Evolutionary conservation across 495 filamentous ascomycete species (phyloP).

Genomic region (Barbatosphaeria neglecta): DNA sequence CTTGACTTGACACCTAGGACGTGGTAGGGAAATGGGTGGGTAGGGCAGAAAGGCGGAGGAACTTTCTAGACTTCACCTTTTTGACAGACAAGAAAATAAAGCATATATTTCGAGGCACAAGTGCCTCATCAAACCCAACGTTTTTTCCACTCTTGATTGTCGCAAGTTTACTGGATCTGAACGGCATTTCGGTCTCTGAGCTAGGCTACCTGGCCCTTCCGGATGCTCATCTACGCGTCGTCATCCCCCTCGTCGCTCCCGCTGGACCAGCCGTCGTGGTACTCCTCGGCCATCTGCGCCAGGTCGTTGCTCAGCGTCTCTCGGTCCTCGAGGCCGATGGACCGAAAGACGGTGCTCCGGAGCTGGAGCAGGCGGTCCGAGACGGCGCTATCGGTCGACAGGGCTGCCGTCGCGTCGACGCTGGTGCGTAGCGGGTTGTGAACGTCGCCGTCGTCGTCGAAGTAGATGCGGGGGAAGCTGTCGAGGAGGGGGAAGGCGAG

Average conservation of each 20-base stretch:
- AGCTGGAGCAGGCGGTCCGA: slow-evolving; percentile 55
- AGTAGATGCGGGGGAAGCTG: slow-evolving; percentile 67
- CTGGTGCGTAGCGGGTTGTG: slow-evolving; percentile 21
- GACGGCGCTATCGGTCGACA: slow-evolving; percentile 66
- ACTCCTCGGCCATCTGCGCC: slow-evolving; percentile 73
- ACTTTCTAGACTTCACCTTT: slow-evolving; percentile 5
- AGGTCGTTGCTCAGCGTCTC: slow-evolving; percentile 77
- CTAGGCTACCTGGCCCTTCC: neutral
- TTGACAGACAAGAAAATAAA: slow-evolving; percentile 18
- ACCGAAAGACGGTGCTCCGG: slow-evolving; percentile 43
- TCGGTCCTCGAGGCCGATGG: slow-evolving; percentile 60
- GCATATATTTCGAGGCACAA: slow-evolving; percentile 20
- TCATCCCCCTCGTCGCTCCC: slow-evolving; percentile 76
- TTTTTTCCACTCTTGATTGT: neutral
- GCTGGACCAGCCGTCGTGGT: slow-evolving; percentile 82
- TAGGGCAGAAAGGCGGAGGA: no score
- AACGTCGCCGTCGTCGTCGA: slow-evolving; percentile 20
- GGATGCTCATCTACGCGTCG: slow-evolving; percentile 17
- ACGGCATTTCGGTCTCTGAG: neutral
- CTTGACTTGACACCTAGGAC: no score
- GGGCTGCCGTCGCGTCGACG: slow-evolving; percentile 48
- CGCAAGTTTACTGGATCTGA: neutral
- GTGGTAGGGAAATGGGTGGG: no score
- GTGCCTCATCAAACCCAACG: slow-evolving; percentile 17
- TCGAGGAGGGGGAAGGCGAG: slow-evolving; percentile 68